Evolutionary conservation across 441 rosid species (phyloP).

Genomic region (Populus hybrid): DNA sequence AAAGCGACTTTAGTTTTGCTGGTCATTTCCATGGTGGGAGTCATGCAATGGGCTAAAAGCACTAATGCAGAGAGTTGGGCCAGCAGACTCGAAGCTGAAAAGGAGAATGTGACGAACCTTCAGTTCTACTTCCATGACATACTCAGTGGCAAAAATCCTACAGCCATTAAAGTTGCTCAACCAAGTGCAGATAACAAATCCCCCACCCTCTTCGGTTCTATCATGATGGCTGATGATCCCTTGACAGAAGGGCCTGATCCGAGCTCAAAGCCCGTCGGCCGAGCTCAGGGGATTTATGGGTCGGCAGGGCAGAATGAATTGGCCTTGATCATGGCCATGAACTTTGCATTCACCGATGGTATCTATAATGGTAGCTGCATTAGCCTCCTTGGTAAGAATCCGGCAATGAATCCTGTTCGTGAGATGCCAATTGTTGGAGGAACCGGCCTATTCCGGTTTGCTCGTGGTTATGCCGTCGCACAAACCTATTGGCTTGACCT

Average conservation of each 20-base stretch:
- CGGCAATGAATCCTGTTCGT: constrained; percentile 36
- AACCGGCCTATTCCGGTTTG: constrained; percentile 65
- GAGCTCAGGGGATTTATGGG: constrained; percentile 68
- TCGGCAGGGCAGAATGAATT: constrained; percentile 47
- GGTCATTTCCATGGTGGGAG: constrained; percentile 21
- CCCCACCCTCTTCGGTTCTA: constrained; percentile 48
- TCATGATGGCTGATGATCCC: constrained; percentile 59
- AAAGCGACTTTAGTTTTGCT: constrained; percentile 22
- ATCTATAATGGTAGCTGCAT: constrained; percentile 62
- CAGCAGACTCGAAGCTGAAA: constrained; percentile 21
- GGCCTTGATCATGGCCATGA: constrained; percentile 60
- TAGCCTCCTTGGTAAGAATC: constrained; percentile 57
- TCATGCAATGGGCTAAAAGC: constrained; percentile 30
- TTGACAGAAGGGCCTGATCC: constrained; percentile 60
- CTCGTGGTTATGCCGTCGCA: constrained; percentile 64
- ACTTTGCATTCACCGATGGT: constrained; percentile 49
- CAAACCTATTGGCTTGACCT: constrained; percentile 41
- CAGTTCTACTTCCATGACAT: constrained; percentile 78
- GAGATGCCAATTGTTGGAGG: constrained; percentile 83
- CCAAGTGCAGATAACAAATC: constrained; percentile 38
- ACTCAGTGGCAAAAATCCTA: constrained; percentile 54
- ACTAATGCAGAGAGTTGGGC: constrained; percentile 31
- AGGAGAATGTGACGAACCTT: constrained; percentile 46
- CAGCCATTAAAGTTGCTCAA: constrained; percentile 50
- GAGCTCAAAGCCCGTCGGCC: constrained; percentile 53